These are phyloP conservation scores for Baeospora myosura DNA, from an alignment of 1,284 basidiomycete genomes.

Conservation along the genomic window DNA sequence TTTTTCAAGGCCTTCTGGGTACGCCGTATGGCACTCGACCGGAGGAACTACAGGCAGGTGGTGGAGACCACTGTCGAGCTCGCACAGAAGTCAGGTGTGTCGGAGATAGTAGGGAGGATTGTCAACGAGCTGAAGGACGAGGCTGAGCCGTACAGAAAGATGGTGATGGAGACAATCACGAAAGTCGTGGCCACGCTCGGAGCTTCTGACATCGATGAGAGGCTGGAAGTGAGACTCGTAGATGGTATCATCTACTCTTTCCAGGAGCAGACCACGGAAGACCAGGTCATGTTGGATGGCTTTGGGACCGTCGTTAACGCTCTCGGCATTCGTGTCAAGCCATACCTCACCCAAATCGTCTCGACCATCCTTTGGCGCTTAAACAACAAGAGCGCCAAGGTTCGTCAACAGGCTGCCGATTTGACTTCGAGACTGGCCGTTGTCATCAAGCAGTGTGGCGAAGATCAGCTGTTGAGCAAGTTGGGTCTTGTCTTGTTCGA, in stretches of 20 bases:
- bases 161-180: slow-evolving; percentile 99
- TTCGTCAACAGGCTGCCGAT: slow-evolving; percentile 97
- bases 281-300: slow-evolving; percentile 98
- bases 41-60: slow-evolving; percentile 93
- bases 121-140: slow-evolving; percentile 97
- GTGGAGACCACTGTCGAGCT: slow-evolving; percentile 98
- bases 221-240: slow-evolving; percentile 88
- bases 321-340: slow-evolving; percentile 95
- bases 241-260: slow-evolving; percentile 99
- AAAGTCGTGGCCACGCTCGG: slow-evolving; percentile 91
- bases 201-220: slow-evolving; percentile 94
- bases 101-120: slow-evolving; percentile 91
- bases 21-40: slow-evolving; percentile 93
- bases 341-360: slow-evolving; percentile 97
- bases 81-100: slow-evolving; percentile 92
- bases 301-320: slow-evolving; percentile 97
- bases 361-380: slow-evolving; percentile 99
- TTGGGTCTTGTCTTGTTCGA: slow-evolving; percentile 96
- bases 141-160: slow-evolving; percentile 95
- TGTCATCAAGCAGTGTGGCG: slow-evolving; percentile 98
- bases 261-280: slow-evolving; percentile 98
- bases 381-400: slow-evolving; percentile 99
- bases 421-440: slow-evolving; percentile 90
- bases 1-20: slow-evolving; percentile 99
- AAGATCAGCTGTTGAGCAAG: slow-evolving; percentile 93